Base-by-base conservation (phyloP, 1,284 basidiomycete genomes). In the Microbotryum intermedium region DNA sequence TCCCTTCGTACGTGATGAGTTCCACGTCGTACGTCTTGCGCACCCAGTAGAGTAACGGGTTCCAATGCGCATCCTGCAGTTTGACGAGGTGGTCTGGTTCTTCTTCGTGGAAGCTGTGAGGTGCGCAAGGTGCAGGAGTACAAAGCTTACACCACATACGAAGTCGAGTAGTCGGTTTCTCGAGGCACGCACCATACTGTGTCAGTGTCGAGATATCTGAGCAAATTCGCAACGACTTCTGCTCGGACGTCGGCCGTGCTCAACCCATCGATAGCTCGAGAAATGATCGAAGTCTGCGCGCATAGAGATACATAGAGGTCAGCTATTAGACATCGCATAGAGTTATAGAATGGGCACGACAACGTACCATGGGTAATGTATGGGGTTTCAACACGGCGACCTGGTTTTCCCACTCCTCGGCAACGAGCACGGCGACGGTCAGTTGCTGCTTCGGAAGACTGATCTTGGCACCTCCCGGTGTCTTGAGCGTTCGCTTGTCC, bases 361-460 rank as follows among this genome's bases (percentile, higher is more conserved):
- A 34, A 75, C 83, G 65, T 69, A 94, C 93, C 80, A 97, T 82
- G 6, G 94, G 93, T 29, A 98, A 77, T 0, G 91, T 85, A 74
- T 95, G 90, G 34, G 88, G 88, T 75, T 94, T 97, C 65, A 97
- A 73, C 1, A 92, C 72, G 25, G 79, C 83, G 59, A 85, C 84
- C 77, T 97, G 94, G 72, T 88, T 89, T 72, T 95, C 90, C 94
- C 94, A 98, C 77, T 98, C 94, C 60, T 87, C 82, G 11, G 92
- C 93, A 67, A 98, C 86, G 59, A 97, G 80, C 1, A 87, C 80
- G 1, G 94, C 92, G 48, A 70, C 60, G 1, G 67, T 61, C 21
- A 88, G 79, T 69, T 89, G 87, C 60, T 83, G 78, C 44, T 77
- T 74, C 0, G 92, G 92, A 20, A 98, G 72, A 28, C 84, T 73